These are phyloP conservation scores for Posidonia australis DNA, from an alignment of 106 monocot species.

Conservation along the genomic window DNA sequence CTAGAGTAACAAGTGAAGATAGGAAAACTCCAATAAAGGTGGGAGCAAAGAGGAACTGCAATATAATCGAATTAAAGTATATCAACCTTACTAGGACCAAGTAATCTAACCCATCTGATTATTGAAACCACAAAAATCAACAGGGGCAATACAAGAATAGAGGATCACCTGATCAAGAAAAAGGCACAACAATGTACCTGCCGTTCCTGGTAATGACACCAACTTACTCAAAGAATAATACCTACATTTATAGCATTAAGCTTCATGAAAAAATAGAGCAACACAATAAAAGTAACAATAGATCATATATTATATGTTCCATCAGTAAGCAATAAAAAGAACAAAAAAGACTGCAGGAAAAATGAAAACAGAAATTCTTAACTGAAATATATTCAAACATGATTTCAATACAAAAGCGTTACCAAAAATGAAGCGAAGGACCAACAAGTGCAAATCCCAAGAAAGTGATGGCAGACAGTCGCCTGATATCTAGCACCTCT, in stretches of 20 bases:
- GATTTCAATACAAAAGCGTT: slow-evolving; percentile 3
- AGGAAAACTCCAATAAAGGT: slow-evolving; percentile 33
- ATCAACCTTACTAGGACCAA: neutral
- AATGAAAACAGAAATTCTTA: no score
- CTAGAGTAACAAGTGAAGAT: slow-evolving; percentile 23
- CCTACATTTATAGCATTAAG: slow-evolving; percentile 25
- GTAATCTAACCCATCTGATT: neutral
- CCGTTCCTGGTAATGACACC: slow-evolving; percentile 42
- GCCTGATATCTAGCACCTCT: slow-evolving; percentile 38
- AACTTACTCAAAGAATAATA: slow-evolving; percentile 69
- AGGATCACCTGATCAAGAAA: slow-evolving; percentile 71
- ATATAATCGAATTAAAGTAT: neutral
- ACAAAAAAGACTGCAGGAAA: no score
- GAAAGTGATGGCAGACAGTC: slow-evolving; percentile 71
- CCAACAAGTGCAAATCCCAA: slow-evolving; percentile 76
- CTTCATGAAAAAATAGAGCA: neutral
- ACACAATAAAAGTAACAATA: neutral
- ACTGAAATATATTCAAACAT: no score
- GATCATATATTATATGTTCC: neutral
- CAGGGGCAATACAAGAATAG: neutral
- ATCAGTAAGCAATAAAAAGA: neutral
- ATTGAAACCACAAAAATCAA: neutral
- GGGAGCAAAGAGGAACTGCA: slow-evolving; percentile 39
- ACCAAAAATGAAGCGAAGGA: slow-evolving; percentile 77
- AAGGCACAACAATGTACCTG: slow-evolving; percentile 61